phyloP scores from a whole-genome alignment of 2,329 filamentous ascomycete genomes.

The Fusarium lyarnte region DNA sequence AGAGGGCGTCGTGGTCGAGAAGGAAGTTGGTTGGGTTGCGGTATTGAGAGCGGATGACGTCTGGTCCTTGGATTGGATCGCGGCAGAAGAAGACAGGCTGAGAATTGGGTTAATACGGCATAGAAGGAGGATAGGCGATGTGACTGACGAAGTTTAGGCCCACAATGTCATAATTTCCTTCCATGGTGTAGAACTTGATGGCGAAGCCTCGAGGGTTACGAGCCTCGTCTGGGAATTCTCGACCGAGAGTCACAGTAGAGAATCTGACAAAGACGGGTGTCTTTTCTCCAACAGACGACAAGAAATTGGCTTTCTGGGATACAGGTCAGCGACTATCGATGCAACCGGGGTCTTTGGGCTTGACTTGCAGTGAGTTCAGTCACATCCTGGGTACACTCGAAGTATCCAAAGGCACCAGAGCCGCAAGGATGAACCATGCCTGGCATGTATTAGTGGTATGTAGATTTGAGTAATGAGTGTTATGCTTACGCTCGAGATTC shows the following conservation, averaged over 20 bases:
- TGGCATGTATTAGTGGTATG: background rate
- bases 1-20: conserved; percentile 3
- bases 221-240: background rate
- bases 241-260: conserved; percentile 1
- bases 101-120: background rate
- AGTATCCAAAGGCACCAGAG: conserved; percentile 6
- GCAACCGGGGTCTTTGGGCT: rapidly evolving
- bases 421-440: conserved; percentile 4
- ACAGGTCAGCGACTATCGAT: background rate
- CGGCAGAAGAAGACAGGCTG: conserved; percentile 11
- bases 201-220: conserved; percentile 3
- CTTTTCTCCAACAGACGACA: background rate
- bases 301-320: background rate
- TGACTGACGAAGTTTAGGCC: background rate
- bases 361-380: background rate
- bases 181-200: conserved; percentile 3
- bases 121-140: no score
- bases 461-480: rapidly evolving
- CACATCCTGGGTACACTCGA: conserved; percentile 1
- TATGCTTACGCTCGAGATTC: background rate
- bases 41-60: conserved; percentile 7
- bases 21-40: conserved; percentile 7
- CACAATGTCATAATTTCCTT: background rate
- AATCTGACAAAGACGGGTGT: conserved; percentile 3
- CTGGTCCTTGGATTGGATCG: conserved; percentile 6